phyloP scores from a whole-genome alignment of 495 filamentous ascomycete genomes.

The Pseudevernia furfuracea region DNA sequence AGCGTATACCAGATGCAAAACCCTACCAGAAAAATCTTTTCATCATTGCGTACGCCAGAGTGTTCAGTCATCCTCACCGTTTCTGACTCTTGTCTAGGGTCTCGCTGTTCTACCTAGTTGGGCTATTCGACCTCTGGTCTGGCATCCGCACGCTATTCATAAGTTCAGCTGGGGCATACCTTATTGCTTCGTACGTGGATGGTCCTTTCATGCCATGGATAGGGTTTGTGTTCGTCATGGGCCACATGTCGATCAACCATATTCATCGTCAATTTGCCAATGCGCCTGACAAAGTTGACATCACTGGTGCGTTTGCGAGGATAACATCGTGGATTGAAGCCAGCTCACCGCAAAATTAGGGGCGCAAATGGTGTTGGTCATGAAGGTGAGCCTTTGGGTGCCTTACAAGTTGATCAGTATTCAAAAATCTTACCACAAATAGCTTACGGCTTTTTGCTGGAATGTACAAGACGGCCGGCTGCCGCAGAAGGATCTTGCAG shows the following conservation, averaged over 20 bases:
- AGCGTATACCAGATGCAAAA: conserved; percentile 78
- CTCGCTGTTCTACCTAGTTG: conserved; percentile 82
- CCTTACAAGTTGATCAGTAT: neutral
- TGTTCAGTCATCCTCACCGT: neutral
- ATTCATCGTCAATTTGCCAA: conserved; percentile 67
- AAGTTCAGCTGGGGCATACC: conserved; percentile 70
- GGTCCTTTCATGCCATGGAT: conserved; percentile 99
- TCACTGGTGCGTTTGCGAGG: conserved; percentile 52
- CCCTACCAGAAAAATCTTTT: conserved; percentile 88
- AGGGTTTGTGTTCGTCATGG: conserved; percentile 89
- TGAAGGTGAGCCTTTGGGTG: conserved; percentile 54
- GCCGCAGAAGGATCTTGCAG: conserved; percentile 69
- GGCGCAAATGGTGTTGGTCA: conserved; percentile 95
- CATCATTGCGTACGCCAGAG: conserved; percentile 55
- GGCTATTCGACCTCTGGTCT: conserved; percentile 90
- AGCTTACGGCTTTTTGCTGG: conserved; percentile 92
- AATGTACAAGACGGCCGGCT: conserved; percentile 86
- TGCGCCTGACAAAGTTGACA: conserved; percentile 62
- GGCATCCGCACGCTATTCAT: conserved; percentile 74
- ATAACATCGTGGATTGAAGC: neutral
- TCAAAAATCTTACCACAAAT: neutral
- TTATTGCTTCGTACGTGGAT: conserved; percentile 73
- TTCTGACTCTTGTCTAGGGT: conserved; percentile 37
- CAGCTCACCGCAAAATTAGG: conserved; percentile 22
- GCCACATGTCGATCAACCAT: conserved; percentile 87